A percentile compares a stretch with the other conserved stretches of the same genome.
These are phyloP conservation scores for Nidularia sp. DNA, from an alignment of 768 basidiomycete species.

Conservation along the genomic window DNA sequence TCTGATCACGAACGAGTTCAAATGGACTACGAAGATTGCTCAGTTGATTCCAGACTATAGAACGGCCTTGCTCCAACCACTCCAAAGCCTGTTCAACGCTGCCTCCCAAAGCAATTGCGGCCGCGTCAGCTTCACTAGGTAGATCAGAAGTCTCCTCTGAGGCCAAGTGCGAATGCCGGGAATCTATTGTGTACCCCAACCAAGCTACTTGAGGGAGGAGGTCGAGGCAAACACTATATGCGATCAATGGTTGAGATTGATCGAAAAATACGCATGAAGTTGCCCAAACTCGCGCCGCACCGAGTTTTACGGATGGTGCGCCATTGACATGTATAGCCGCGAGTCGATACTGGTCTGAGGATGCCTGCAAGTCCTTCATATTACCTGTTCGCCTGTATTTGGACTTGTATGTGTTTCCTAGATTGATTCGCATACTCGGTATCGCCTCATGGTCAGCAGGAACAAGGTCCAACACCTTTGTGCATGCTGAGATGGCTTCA, in stretches of 20 bases:
- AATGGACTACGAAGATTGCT: slow-evolving; percentile 16
- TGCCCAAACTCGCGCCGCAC: neutral
- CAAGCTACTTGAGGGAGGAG: slow-evolving; percentile 6
- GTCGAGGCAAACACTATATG: slow-evolving; percentile 12
- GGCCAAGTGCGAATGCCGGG: neutral
- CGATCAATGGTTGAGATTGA: neutral
- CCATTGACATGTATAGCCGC: neutral
- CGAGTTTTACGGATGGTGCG: neutral
- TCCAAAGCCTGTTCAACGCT: slow-evolving; percentile 20
- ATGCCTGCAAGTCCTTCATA: neutral
- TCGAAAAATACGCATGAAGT: neutral
- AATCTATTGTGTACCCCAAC: slow-evolving; percentile 1
- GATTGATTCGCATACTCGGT: neutral
- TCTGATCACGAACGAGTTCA: slow-evolving; percentile 8
- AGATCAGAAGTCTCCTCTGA: neutral
- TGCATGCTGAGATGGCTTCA: neutral
- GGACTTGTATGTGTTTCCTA: neutral
- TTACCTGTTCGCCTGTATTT: neutral
- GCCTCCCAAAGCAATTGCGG: slow-evolving; percentile 14
- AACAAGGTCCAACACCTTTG: neutral
- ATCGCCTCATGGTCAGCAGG: neutral
- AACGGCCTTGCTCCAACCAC: slow-evolving; percentile 26
- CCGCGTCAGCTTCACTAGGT: slow-evolving; percentile 12
- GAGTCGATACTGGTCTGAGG: neutral
- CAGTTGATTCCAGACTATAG: slow-evolving; percentile 21